Base-by-base conservation (phyloP, 345 rosid species). In the Linum tenue region DNA sequence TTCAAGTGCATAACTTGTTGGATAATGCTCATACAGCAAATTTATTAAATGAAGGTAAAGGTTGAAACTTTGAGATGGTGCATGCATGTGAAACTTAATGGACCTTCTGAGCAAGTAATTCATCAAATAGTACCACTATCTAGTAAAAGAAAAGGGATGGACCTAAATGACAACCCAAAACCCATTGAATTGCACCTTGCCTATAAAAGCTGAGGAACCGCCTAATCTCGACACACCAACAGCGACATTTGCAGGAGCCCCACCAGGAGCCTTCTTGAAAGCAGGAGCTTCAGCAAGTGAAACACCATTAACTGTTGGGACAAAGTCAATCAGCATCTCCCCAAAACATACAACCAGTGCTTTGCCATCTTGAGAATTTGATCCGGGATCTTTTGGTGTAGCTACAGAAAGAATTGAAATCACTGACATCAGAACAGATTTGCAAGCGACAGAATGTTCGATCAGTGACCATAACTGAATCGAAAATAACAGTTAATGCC, bases 231-330 rank as follows among this genome's bases (percentile, higher is more conserved):
- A 79, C 61, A 95, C 67, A 48, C 91, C 90, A 69, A 95, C 99
- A 37, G 99, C 97, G 68, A 95, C 99, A 76, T 95, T 95, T 3
- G 97, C 99, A 67, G 97, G 99, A 73, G 99, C 99, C 37, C 99
- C 97, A 10, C 99, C 97, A 15, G 97, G 84, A 72, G 99, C 91
- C 81, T 86, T 91, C 87, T 85, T 84, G 84, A 95, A 95, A 67
- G 91, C 91, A 11, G 95, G 94, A 69, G 97, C 97, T 80, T 91
- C 96, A 36, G 96, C 97, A 1, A 91, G 85, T 50, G 99, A 95
- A 63, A 91, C 95, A 59, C 92, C 95, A 12, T 69, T 80, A 41
- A 88, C 90, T 6, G 95, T 86, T 9, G 99, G 97, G 5, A 95
- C 97, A 70, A 95, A 91, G 76, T 95, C 99, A 0, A 95, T 95